phyloP scores from a whole-genome alignment of 495 filamentous ascomycete species.

The Tuber melanosporum region DNA sequence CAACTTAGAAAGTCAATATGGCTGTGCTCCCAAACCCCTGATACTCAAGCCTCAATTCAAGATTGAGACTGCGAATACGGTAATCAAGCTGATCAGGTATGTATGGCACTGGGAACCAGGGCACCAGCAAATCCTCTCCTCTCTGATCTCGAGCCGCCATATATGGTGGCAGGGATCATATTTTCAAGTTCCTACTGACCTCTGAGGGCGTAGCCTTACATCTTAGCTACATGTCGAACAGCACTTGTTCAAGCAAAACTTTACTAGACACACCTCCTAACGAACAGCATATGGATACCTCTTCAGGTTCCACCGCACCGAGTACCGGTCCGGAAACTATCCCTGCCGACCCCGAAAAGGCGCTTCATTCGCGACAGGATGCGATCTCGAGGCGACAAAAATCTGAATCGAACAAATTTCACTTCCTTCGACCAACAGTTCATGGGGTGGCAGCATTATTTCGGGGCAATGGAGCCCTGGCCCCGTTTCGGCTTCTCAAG shows the following conservation, averaged over 20 bases:
- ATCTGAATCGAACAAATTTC: conserved; percentile 17
- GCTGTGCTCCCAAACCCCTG: not conserved
- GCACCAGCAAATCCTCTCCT: not conserved
- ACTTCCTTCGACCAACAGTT: not conserved
- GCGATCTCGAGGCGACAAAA: not conserved
- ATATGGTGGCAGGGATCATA: not conserved
- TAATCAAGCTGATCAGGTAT: not conserved
- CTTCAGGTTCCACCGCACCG: conserved; percentile 14
- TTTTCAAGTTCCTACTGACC: not conserved
- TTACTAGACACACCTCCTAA: conserved; percentile 12
- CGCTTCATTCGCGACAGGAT: not conserved
- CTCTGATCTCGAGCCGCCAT: not conserved
- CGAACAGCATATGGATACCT: conserved; percentile 6
- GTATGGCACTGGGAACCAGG: not conserved
- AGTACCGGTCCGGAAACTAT: not conserved
- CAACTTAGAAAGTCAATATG: not conserved
- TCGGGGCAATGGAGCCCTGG: conserved; percentile 39
- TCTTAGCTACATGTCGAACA: conserved; percentile 16
- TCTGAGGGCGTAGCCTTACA: not conserved
- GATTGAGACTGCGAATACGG: not conserved
- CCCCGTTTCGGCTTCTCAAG: conserved; percentile 58
- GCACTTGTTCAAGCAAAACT: conserved; percentile 25
- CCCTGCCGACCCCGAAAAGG: conserved; percentile 23
- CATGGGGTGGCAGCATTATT: conserved; percentile 15
- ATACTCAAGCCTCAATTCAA: not conserved